Evolutionary conservation across 1,139 yeast genomes (phyloP).

Genomic region (Taphrina betulina): DNA sequence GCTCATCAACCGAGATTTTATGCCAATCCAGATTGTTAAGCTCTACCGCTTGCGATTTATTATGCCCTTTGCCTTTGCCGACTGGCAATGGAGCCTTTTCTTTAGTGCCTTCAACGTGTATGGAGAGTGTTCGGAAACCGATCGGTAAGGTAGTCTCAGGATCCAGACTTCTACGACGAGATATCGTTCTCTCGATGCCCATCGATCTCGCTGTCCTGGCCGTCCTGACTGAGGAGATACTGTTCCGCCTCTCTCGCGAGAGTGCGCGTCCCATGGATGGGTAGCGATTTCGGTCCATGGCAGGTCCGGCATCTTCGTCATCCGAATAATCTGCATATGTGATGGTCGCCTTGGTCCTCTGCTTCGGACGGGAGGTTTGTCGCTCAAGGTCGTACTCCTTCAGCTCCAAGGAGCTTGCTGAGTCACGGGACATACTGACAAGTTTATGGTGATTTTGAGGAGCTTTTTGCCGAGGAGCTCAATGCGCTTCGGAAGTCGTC

Average conservation of each 20-base stretch:
- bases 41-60: slow-evolving; percentile 34
- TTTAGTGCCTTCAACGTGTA: slow-evolving; percentile 31
- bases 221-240: slow-evolving; percentile 13
- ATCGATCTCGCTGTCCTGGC: neutral
- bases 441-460: too few relatives aligned
- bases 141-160: slow-evolving; percentile 33
- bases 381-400: slow-evolving; percentile 11
- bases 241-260: slow-evolving; percentile 12
- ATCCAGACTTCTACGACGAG: slow-evolving; percentile 25
- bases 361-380: neutral
- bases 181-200: slow-evolving; percentile 7
- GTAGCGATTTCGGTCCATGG: slow-evolving; percentile 14
- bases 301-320: slow-evolving; percentile 14
- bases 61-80: slow-evolving; percentile 3
- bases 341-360: slow-evolving; percentile 18
- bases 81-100: slow-evolving; percentile 15
- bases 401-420: slow-evolving; percentile 6
- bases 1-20: slow-evolving; percentile 40
- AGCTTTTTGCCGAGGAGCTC: neutral
- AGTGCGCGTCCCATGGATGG: slow-evolving; percentile 11
- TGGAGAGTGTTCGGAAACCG: slow-evolving; percentile 34
- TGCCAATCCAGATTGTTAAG: slow-evolving; percentile 44
- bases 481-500: neutral
- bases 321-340: slow-evolving; percentile 26
- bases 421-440: slow-evolving; percentile 5